Conservation (phyloP, 352 stramenopile species). For the Phytophthora litchii region DNA sequence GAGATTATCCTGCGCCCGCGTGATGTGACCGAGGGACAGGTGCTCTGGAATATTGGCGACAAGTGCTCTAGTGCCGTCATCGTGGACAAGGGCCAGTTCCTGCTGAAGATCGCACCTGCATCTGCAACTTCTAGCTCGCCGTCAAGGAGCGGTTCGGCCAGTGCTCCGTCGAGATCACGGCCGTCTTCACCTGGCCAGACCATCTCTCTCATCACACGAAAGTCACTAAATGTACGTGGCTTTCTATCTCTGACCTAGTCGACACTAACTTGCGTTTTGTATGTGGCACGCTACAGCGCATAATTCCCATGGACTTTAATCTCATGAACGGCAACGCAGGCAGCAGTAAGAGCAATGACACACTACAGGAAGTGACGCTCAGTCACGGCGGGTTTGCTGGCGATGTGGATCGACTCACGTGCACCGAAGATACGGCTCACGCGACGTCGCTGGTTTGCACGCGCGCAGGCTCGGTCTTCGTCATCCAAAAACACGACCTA, state of each 20-base stretch:
- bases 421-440: conserved; percentile 55
- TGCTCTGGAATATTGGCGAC: conserved; percentile 77
- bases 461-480: conserved; percentile 56
- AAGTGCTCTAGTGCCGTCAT: conserved; percentile 74
- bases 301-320: conserved; percentile 66
- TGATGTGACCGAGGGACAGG: conserved; percentile 64
- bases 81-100: conserved; percentile 80
- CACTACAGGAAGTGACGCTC: conserved; percentile 45
- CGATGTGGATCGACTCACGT: conserved; percentile 74
- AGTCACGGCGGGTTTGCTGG: conserved; percentile 66
- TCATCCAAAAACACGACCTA: conserved; percentile 72
- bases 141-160: conserved; percentile 13
- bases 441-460: conserved; percentile 67
- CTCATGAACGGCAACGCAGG: conserved; percentile 24
- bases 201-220: conserved; percentile 27
- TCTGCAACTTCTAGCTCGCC: conserved; percentile 13
- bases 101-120: conserved; percentile 50
- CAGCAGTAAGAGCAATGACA: conserved; percentile 33
- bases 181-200: conserved; percentile 27
- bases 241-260: background rate
- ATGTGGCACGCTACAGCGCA: conserved; percentile 33
- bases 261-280: conserved; percentile 18
- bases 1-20: conserved; percentile 78
- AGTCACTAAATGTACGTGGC: conserved; percentile 62
- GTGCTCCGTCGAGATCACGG: conserved; percentile 20